Evolutionary conservation across 1,284 basidiomycete species (phyloP), one percentile per base, ranked within the genome.

Genomic region (Polyporus tsugae): DNA sequence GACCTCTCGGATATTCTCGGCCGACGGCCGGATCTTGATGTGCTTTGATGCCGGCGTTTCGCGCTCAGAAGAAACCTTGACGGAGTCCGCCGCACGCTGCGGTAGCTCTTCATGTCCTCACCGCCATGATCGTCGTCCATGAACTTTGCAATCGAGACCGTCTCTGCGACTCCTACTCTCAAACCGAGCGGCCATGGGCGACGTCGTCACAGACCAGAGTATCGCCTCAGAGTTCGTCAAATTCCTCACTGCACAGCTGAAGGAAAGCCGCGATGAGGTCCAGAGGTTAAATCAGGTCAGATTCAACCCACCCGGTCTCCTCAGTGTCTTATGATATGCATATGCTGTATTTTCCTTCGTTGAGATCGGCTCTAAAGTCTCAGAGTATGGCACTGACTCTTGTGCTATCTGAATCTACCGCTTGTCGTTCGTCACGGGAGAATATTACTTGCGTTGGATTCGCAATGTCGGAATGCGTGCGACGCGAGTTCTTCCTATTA

Each of bases 221-320:
- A 42, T 70, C 11, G 44, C 68, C 4, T 65, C 59, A 13, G 70
- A 72, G 39, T 72, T 72, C 22, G 66, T 70, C 52, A 70, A 61
- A 29, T 68, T 65, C 33, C 63, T 72, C 11, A 60, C 65, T 9
- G 52, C 57, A 19, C 71, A 72, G 60, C 49, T 72, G 19, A 66
- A 70, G 52, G 67, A 67, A 3, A 62, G 62, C 41, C 68, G 67
- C 13, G 68, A 70, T 2, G 49, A 70, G 36, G 17, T 70, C 6
- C 59, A 66, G 13, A 25, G 15, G 17, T 29, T 25, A 1, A 63
- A 33, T 0, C 29, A 68, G 63, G 71, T 70, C 7, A 66, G 71
- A 9, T 19, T 44, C 38, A 36, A 38, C 19, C 33, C 6, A 59
- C 22, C 6, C 11, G 5, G 6, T 9, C 10, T 57, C 52, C 1